These are phyloP conservation scores for Macroventuria anomochaeta DNA, from an alignment of 2,329 filamentous ascomycete genomes.

Conservation along the genomic window DNA sequence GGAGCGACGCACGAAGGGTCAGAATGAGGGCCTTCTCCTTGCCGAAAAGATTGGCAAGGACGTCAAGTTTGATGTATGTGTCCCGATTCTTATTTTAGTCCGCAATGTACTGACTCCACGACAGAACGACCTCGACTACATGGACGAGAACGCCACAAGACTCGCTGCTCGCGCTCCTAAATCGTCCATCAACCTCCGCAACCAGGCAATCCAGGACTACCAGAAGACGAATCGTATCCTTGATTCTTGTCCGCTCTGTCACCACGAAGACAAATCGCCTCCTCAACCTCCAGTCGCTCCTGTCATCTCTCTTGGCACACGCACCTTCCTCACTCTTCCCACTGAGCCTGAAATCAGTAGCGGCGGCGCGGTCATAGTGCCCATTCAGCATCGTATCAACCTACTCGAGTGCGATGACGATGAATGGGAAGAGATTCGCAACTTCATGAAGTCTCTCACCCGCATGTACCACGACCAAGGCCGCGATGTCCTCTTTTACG, in stretches of 20 bases:
- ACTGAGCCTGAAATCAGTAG: conserved; percentile 87
- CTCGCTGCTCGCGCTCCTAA: conserved; percentile 87
- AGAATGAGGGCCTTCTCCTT: conserved; percentile 78
- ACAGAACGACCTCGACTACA: conserved; percentile 86
- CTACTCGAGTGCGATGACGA: conserved; percentile 98
- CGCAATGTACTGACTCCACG: conserved; percentile 18
- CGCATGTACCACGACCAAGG: conserved; percentile 94
- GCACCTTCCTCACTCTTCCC: conserved; percentile 85
- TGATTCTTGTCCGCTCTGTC: conserved; percentile 87
- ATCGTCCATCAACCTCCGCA: conserved; percentile 85
- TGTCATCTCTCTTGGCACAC: conserved; percentile 82
- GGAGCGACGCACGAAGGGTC: conserved; percentile 82
- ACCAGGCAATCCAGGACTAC: conserved; percentile 84
- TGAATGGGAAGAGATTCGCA: conserved; percentile 98
- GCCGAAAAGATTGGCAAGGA: conserved; percentile 96
- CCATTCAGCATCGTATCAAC: conserved; percentile 84
- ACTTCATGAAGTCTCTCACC: conserved; percentile 97
- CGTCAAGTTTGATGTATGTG: conserved; percentile 74
- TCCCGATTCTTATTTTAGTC: not conserved
- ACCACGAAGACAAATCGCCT: conserved; percentile 81
- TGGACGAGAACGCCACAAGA: conserved; percentile 94
- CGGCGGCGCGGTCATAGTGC: conserved; percentile 86
- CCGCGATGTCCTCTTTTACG: conserved; percentile 93
- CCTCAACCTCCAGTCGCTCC: conserved; percentile 76
- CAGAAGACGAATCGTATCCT: conserved; percentile 87